Base-by-base conservation (phyloP, 106 monocot species). In the Amphibolis antarctica region DNA sequence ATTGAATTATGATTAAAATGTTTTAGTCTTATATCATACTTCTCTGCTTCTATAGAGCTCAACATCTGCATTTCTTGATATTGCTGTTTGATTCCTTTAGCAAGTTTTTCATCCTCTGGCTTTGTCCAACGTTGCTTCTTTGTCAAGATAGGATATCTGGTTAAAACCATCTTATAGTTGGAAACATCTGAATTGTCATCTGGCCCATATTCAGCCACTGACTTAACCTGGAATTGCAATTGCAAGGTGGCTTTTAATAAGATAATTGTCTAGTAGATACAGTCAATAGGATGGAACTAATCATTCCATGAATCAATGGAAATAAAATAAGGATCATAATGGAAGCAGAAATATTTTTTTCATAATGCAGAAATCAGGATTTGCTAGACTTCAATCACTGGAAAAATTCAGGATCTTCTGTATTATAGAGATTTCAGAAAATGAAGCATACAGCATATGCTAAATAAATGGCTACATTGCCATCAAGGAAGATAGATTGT, bases 1-100 rank as follows among this genome's bases (percentile, higher is more conserved):
- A 60, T 23, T 9, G 47, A 56, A 59, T 42, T 26, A 5, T 20
- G 14, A 1, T 44, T 2, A n/a, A 26, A 31, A 42, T 14, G 27
- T 50, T 42, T 23, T 7, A 53, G 0, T 47, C 36, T n/a, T 23
- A 46, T 45, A 71, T 47, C 25, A 44, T 75, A 86, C 93, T 76
- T 88, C 42, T 68, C 76, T 52, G 53, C 22, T 42, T 83, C 79
- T 64, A 93, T 80, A 10, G 81, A 76, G 28, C 66, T 80, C 67
- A 81, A 59, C 71, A 93, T 27, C 36, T 85, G 44, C 76, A 72
- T 73, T 65, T 93, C 85, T 77, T 85, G 85, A 68, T 78, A 93
- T 70, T 93, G 93, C 74, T 93, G 93, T 74, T 81, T 88, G 64
- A 93, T 55, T 64, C 93, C 93, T 62, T 81, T 83, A 10, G 59